These are phyloP conservation scores for Dipodascopsis uninucleata DNA, from an alignment of 805 yeast species.

Conservation along the genomic window DNA sequence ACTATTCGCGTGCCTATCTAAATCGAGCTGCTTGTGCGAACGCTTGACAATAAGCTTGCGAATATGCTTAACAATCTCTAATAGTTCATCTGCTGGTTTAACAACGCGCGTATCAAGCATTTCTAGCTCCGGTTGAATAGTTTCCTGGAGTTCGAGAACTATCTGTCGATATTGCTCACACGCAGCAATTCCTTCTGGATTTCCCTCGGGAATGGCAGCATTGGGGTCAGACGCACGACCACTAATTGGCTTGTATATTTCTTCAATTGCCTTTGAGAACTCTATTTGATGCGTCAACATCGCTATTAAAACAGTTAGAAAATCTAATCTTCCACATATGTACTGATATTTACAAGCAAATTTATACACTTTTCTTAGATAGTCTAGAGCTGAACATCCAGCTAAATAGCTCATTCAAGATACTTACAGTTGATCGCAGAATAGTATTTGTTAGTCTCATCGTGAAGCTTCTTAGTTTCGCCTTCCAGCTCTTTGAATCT, in stretches of 20 bases:
- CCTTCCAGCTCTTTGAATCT: conserved; percentile 87
- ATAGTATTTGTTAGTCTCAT: conserved; percentile 86
- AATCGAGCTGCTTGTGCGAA: conserved; percentile 90
- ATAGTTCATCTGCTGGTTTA: conserved; percentile 84
- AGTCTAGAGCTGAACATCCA: neutral
- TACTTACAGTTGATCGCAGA: conserved; percentile 72
- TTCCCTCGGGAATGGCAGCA: conserved; percentile 81
- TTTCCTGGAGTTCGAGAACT: conserved; percentile 78
- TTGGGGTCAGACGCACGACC: conserved; percentile 90
- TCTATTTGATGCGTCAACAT: conserved; percentile 93
- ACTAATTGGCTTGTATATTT: conserved; percentile 90
- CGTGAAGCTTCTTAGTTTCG: conserved; percentile 84
- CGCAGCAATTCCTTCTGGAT: conserved; percentile 94
- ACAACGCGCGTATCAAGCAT: conserved; percentile 86
- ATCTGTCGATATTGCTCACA: conserved; percentile 86
- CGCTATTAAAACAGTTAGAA: conserved; percentile 12
- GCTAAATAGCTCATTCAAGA: too few relatives aligned
- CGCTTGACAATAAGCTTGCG: conserved; percentile 94
- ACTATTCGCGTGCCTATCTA: conserved; percentile 76
- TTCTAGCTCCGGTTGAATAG: conserved; percentile 87
- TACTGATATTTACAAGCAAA: too few relatives aligned
- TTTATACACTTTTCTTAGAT: neutral
- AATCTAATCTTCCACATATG: too few relatives aligned
- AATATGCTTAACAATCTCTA: conserved; percentile 74
- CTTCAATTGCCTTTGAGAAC: conserved; percentile 92